Base-by-base conservation (phyloP, 768 basidiomycete genomes). In the Clavulina sp. region DNA sequence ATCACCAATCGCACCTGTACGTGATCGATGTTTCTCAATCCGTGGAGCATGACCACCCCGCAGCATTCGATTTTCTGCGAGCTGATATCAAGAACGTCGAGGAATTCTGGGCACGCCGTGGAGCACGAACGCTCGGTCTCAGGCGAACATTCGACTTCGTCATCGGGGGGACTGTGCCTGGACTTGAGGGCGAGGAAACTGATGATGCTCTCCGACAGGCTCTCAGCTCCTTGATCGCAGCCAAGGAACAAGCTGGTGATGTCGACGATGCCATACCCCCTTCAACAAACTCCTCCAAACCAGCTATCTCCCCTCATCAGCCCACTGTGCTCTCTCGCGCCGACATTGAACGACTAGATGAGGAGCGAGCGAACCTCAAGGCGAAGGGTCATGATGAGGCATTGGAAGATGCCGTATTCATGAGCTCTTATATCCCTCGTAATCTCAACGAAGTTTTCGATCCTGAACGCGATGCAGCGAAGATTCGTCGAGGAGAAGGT, bases 11-110 rank as follows among this genome's bases (percentile, higher is more conserved):
- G 1, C 86, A 88, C 60, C 73, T 95, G 18, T 89, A 77, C 65
- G 81, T 97, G 59, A 97, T 99, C 67, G 95, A 99, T 64, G 95
- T 99, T 53, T 95, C 92, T 1, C 95, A 99, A 63, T 92, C 88
- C 56, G 92, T 99, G 32, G 95, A 99, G 60, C 92, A 96, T 61
- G 93, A 97, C 64, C 95, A 99, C 59, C 95, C 93, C 0, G 73
- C 82, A 28, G 88, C 95, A 0, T 96, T 91, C 62, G 93, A 99
- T 65, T 99, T 99, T 67, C 73, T 99, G 33, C 80, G 92, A 26
- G 79, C 73, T 41, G 95, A 99, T 64, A 75, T 99, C 48, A 80
- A 78, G 58, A 97, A 99, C 62, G 71, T 91, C 40, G 89, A 95
- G 54, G 92, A 91, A 32, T 99, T 84, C 65, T 99, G 96, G 63